A percentile compares a stretch with the other conserved stretches of the same genome.
Evolutionary conservation across 1,139 yeast genomes (phyloP).

Genomic region (Zygosaccharomyces sapae): DNA sequence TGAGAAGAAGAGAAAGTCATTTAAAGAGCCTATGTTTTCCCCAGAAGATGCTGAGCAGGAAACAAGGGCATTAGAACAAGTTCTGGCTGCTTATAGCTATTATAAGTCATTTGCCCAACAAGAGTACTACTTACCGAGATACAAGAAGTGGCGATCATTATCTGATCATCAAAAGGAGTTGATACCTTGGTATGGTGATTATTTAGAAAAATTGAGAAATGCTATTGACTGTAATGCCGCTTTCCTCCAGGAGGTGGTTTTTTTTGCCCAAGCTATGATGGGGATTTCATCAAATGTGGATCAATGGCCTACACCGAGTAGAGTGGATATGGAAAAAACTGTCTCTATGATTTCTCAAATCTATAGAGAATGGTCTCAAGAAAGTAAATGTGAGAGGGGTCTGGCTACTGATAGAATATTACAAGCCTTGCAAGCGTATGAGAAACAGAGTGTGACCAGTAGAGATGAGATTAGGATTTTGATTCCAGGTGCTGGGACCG

Average conservation of each 20-base stretch:
- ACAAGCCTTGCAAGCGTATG: constrained; percentile 44
- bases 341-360: constrained; percentile 59
- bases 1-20: neutral
- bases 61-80: constrained; percentile 2
- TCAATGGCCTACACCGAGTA: constrained; percentile 46
- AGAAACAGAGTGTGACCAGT: constrained; percentile 45
- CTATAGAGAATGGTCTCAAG: constrained; percentile 71
- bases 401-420: constrained; percentile 35
- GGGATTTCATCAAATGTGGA: constrained; percentile 44
- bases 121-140: constrained; percentile 35
- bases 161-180: constrained; percentile 42
- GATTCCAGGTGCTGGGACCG: constrained; percentile 84
- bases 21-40: neutral
- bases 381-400: constrained; percentile 54
- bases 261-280: constrained; percentile 50
- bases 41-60: neutral
- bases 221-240: constrained; percentile 49
- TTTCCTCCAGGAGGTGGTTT: constrained; percentile 48
- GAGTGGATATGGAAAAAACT: constrained; percentile 57
- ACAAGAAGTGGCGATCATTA: constrained; percentile 38
- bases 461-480: constrained; percentile 45
- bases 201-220: constrained; percentile 44
- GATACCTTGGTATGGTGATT: constrained; percentile 50
- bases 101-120: constrained; percentile 36
- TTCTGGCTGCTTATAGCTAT: neutral